Percentiles rank a stretch among this genome's conserved stretches.
These are phyloP conservation scores for Oryza meyeriana DNA, from an alignment of 176 grass and related monocot genomes.

Conservation along the genomic window DNA sequence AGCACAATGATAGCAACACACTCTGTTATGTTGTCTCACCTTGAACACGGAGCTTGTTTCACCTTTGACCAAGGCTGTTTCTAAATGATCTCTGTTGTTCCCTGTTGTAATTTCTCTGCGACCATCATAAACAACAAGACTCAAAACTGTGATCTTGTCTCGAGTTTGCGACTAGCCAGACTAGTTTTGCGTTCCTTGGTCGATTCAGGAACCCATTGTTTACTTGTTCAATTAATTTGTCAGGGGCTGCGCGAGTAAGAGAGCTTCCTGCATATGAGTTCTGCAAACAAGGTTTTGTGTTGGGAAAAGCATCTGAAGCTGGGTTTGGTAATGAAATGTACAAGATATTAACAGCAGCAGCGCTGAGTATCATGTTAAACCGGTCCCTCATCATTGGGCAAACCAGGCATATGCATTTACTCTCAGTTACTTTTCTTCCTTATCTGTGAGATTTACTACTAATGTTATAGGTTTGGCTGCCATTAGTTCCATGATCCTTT, in stretches of 20 bases:
- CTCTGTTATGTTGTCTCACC: background rate
- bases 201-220: constrained; percentile 26
- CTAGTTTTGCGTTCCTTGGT: constrained; percentile 27
- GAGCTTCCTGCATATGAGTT: constrained; percentile 67
- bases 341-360: constrained; percentile 85
- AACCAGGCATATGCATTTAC: constrained; percentile 80
- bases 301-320: constrained; percentile 93
- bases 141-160: background rate
- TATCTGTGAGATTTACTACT: constrained; percentile 20
- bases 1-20: background rate
- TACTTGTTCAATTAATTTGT: constrained; percentile 59
- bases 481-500: too few relatives aligned
- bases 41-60: background rate
- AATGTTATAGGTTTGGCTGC: too few relatives aligned
- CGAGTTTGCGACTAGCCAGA: background rate
- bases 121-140: background rate
- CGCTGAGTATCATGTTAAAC: constrained; percentile 90
- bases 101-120: background rate
- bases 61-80: background rate
- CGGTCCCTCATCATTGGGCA: constrained; percentile 94
- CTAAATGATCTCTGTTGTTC: background rate
- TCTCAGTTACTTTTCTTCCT: constrained; percentile 46
- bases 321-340: constrained; percentile 99
- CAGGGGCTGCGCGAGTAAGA: constrained; percentile 77
- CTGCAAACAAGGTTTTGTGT: constrained; percentile 87